Conservation (phyloP, 768 basidiomycete species). For the Boletus rubropictus region DNA sequence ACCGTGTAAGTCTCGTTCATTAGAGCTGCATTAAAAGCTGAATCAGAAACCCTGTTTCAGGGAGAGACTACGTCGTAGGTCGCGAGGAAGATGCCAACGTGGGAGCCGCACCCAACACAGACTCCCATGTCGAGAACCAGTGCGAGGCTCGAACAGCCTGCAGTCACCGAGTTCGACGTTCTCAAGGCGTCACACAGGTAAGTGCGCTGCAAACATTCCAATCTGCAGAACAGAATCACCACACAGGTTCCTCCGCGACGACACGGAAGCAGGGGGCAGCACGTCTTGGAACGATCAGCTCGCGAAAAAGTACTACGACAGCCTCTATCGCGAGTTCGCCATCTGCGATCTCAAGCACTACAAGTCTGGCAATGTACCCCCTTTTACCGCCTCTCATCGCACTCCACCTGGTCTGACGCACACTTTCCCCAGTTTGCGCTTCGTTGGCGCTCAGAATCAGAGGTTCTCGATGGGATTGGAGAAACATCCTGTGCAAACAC, state of each 20-base stretch:
- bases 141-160: not conserved
- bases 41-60: too few relatives aligned
- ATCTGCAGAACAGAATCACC: not conserved
- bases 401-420: not conserved
- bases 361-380: slow-evolving; percentile 78
- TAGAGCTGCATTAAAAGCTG: too few relatives aligned
- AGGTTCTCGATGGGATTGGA: slow-evolving; percentile 81
- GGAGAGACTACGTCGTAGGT: too few relatives aligned
- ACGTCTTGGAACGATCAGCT: slow-evolving; percentile 74
- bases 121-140: not conserved
- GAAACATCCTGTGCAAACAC: slow-evolving; percentile 87
- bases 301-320: slow-evolving; percentile 83
- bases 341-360: slow-evolving; percentile 94
- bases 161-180: slow-evolving; percentile 63
- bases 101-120: too few relatives aligned
- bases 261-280: slow-evolving; percentile 19
- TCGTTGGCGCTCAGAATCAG: slow-evolving; percentile 89
- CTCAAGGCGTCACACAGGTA: slow-evolving; percentile 69
- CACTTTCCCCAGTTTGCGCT: slow-evolving; percentile 61
- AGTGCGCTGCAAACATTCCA: not conserved
- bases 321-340: slow-evolving; percentile 87
- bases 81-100: too few relatives aligned
- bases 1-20: too few relatives aligned
- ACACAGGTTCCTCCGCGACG: slow-evolving; percentile 69
- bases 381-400: not conserved